Base-by-base conservation (phyloP, 106 monocot species). In the Hemerocallis citrina region DNA sequence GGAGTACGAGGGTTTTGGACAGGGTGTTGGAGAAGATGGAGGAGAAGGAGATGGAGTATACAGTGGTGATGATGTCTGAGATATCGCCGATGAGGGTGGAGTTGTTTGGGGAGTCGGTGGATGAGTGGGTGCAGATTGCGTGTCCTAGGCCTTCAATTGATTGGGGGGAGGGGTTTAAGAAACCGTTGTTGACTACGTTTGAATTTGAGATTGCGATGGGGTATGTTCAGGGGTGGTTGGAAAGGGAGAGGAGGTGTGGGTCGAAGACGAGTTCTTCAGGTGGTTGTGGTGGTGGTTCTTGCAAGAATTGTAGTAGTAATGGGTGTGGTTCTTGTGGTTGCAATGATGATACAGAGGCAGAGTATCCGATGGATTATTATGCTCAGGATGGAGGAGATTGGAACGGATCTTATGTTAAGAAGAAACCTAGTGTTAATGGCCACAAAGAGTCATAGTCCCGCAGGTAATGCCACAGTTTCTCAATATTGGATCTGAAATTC, bases 331-430 rank as follows among this genome's bases (percentile, higher is more conserved):
- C 61, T 35, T 70, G 70, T 22, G 60, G 29, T 40, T 35, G 41
- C 41, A 60, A 43, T 32, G n/a, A n/a, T n/a, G 78, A 74, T 59
- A 66, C 4, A 32, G 74, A 57, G 8, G 35, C 23, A n/a, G 84
- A 81, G 49, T 98, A 98, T 80, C 92, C 98, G 4, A 98, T 98
- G 98, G 98, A 98, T 67, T 98, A 98, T 67, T 98, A 98, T 75
- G 67, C 98, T 21, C 92, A 92, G 62, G 92, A 98, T 77, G 92
- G 98, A 70, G 98, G 98, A 34, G 92, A 91, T 22, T 98, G 98
- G 98, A 92, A 92, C 68, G 73, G 92, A 23, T 71, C 79, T 55
- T 92, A 92, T 61, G 69, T 62, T 6, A 86, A 80, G 68, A 82
- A 77, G 86, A 85, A 79, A 35, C 13, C 61, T 45, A 29, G 34